Evolutionary conservation across 768 basidiomycete species (phyloP).

Genomic region (Zangia roseola): DNA sequence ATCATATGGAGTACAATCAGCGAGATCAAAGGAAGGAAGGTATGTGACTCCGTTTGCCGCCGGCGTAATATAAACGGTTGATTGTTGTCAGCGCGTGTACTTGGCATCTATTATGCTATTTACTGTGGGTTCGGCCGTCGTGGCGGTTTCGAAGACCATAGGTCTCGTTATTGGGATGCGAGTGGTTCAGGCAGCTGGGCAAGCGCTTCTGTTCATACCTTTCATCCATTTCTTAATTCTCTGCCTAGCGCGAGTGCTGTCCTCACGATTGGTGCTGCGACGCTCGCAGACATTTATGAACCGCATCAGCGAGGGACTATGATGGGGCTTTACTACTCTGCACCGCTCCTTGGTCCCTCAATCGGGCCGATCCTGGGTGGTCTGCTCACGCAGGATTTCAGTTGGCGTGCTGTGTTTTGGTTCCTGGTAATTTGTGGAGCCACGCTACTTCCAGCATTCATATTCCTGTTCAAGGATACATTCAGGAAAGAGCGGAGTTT

Average conservation of each 20-base stretch:
- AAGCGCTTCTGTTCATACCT: slow-evolving; percentile 10
- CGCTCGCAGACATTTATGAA: slow-evolving; percentile 78
- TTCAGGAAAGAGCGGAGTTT: slow-evolving; percentile 82
- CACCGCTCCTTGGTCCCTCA: slow-evolving; percentile 72
- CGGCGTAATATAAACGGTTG: background rate
- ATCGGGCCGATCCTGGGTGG: slow-evolving; percentile 74
- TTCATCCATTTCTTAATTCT: background rate
- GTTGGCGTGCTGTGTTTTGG: slow-evolving; percentile 87
- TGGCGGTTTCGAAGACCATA: slow-evolving; percentile 57
- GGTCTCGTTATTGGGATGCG: slow-evolving; percentile 65
- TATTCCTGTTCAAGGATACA: slow-evolving; percentile 78
- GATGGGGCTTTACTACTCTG: slow-evolving; percentile 81
- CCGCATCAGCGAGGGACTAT: slow-evolving; percentile 70
- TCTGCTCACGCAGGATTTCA: slow-evolving; percentile 59
- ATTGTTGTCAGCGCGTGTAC: slow-evolving; percentile 48
- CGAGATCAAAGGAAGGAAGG: slow-evolving; percentile 73
- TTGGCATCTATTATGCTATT: slow-evolving; percentile 52
- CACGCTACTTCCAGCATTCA: slow-evolving; percentile 51
- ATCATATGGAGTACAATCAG: slow-evolving; percentile 31
- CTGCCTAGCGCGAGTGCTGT: slow-evolving; percentile 58
- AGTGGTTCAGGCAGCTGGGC: slow-evolving; percentile 64
- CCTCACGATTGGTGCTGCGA: slow-evolving; percentile 66
- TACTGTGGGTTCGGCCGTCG: slow-evolving; percentile 54
- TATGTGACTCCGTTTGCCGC: slow-evolving; percentile 22
- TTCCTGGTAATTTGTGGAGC: slow-evolving; percentile 70